Conservation (phyloP, 345 rosid species). For the Pseudoturritis turrita region DNA sequence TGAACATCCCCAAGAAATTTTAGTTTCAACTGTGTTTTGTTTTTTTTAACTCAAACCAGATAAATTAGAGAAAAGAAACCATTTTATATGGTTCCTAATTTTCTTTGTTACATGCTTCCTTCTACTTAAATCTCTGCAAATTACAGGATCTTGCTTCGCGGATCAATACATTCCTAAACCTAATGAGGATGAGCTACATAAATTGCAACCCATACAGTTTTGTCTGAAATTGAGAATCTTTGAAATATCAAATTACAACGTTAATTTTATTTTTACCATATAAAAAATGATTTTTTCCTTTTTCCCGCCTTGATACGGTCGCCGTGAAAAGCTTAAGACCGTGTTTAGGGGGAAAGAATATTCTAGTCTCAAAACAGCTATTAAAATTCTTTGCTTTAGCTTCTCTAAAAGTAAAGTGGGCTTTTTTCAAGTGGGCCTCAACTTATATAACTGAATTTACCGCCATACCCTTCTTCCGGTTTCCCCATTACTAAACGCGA, state of each 20-base stretch:
- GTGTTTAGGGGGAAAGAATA: constrained; percentile 6
- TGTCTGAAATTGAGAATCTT: not conserved
- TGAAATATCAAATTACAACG: not conserved
- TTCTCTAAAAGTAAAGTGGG: constrained; percentile 19
- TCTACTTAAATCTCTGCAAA: too few species aligned
- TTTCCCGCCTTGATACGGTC: constrained; percentile 1
- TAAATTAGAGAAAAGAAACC: too few species aligned
- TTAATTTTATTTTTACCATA: too few species aligned
- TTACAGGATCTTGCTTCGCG: too few species aligned
- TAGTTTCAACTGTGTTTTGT: not conserved
- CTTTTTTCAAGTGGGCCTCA: constrained; percentile 16
- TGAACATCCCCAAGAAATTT: not conserved
- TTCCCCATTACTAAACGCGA: not conserved
- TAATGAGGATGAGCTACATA: too few species aligned
- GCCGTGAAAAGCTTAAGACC: not conserved
- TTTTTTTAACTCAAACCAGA: too few species aligned
- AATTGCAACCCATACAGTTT: too few species aligned
- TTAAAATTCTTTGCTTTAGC: constrained; percentile 23
- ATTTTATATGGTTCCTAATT: not conserved
- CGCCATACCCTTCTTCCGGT: not conserved
- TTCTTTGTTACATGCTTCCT: too few species aligned
- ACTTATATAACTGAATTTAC: not conserved
- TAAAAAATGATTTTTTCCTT: not conserved
- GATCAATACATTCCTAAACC: too few species aligned
- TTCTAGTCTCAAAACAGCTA: not conserved